phyloP scores from a whole-genome alignment of 495 filamentous ascomycete genomes.

The Talaromyces adpressus region DNA sequence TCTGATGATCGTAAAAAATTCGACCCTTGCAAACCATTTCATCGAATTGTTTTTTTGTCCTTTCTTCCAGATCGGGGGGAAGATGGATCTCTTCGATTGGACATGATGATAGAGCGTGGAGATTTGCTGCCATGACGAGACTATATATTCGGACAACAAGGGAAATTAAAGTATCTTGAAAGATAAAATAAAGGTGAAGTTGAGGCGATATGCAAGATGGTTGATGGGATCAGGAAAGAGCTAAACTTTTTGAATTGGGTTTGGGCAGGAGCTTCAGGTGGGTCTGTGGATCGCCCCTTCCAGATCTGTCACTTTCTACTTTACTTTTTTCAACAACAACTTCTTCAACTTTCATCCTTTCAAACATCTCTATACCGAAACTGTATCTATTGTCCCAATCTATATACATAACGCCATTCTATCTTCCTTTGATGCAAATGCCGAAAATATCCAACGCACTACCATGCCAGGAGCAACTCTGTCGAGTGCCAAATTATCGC shows the following conservation, averaged over 20 bases:
- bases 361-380: neutral
- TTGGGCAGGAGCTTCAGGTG: neutral
- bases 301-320: neutral
- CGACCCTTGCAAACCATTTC: conserved; percentile 7
- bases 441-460: neutral
- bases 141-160: neutral
- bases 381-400: neutral
- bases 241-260: neutral
- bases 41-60: conserved; percentile 6
- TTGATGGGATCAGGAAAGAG: neutral
- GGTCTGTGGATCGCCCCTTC: conserved; percentile 1
- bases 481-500: neutral
- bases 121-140: neutral
- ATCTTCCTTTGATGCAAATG: neutral
- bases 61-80: conserved; percentile 6
- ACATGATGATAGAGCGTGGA: neutral
- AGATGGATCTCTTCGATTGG: conserved; percentile 5
- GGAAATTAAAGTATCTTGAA: no score
- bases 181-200: neutral
- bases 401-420: neutral
- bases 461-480: neutral
- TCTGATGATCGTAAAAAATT: conserved; percentile 7
- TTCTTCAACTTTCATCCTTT: neutral
- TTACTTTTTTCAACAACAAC: neutral
- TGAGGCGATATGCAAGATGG: neutral